These are phyloP conservation scores for Mrakia blollopis DNA, from an alignment of 768 basidiomycete species.

Conservation along the genomic window DNA sequence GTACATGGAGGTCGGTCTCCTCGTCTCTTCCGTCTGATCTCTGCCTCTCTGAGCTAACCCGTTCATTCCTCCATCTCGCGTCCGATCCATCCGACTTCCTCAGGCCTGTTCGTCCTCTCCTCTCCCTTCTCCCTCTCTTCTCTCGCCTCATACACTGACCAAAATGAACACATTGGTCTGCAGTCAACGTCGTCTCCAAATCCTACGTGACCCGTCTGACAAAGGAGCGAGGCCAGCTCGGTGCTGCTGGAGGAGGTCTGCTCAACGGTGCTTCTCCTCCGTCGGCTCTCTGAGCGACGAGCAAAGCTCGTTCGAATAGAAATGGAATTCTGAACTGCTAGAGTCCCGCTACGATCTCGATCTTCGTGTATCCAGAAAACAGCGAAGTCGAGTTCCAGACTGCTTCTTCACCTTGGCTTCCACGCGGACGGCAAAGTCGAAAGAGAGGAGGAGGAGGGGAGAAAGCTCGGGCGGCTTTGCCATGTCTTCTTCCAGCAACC, in stretches of 20 bases:
- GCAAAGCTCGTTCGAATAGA: not conserved
- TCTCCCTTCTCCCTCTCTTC: not conserved
- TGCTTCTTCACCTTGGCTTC: too few relatives aligned
- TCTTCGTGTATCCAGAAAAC: too few relatives aligned
- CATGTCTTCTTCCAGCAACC: not conserved
- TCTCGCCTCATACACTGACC: too few relatives aligned
- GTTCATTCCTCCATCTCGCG: not conserved
- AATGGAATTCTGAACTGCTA: not conserved
- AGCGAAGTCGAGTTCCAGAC: too few relatives aligned
- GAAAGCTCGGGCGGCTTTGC: too few relatives aligned
- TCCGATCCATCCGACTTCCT: too few relatives aligned
- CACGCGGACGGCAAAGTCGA: not conserved
- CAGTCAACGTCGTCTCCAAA: slow-evolving; percentile 70
- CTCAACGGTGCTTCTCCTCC: not conserved
- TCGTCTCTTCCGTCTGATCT: not conserved
- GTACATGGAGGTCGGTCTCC: slow-evolving; percentile 77
- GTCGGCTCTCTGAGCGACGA: not conserved
- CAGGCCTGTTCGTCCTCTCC: slow-evolving; percentile 20
- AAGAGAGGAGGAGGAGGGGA: too few relatives aligned
- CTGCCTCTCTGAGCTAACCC: not conserved
- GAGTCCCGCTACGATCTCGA: too few relatives aligned
- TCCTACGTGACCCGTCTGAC: slow-evolving; percentile 60
- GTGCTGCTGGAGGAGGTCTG: slow-evolving; percentile 24
- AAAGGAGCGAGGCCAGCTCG: slow-evolving; percentile 49
- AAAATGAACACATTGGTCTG: too few relatives aligned